A percentile compares a stretch with the other conserved stretches of the same genome.
Evolutionary conservation across 148 eudicot species (phyloP).

Genomic region (Chenopodium suecicum): DNA sequence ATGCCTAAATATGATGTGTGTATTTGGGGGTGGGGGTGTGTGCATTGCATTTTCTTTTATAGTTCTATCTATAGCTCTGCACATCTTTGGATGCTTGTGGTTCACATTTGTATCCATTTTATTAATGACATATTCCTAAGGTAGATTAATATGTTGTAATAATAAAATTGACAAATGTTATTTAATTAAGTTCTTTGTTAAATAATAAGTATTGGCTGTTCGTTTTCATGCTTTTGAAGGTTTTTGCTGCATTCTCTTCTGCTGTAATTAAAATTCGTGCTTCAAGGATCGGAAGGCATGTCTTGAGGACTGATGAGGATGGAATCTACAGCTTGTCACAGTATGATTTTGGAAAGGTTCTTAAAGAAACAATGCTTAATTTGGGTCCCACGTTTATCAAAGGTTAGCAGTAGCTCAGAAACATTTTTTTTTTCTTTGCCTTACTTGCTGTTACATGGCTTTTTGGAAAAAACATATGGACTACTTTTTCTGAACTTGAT

Average conservation of each 20-base stretch:
- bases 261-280: slow-evolving; percentile 68
- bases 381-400: slow-evolving; percentile 96
- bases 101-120: neutral
- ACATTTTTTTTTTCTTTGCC: neutral
- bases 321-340: slow-evolving; percentile 35
- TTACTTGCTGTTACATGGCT: neutral
- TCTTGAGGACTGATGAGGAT: slow-evolving; percentile 36
- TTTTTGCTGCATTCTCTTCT: slow-evolving; percentile 68
- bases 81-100: neutral
- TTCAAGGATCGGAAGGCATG: slow-evolving; percentile 40
- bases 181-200: slow-evolving; percentile 9
- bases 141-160: neutral
- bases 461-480: neutral
- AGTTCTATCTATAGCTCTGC: neutral
- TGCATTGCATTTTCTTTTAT: no score
- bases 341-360: slow-evolving; percentile 65
- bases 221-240: slow-evolving; percentile 43
- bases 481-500: neutral
- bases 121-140: neutral
- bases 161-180: neutral
- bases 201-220: slow-evolving; percentile 17
- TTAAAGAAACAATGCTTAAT: slow-evolving; percentile 76
- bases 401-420: slow-evolving; percentile 38
- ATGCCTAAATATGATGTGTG: neutral
- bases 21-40: neutral